Base-by-base conservation (phyloP, 2,329 filamentous ascomycete species). In the Raffaelea ambrosiae region DNA sequence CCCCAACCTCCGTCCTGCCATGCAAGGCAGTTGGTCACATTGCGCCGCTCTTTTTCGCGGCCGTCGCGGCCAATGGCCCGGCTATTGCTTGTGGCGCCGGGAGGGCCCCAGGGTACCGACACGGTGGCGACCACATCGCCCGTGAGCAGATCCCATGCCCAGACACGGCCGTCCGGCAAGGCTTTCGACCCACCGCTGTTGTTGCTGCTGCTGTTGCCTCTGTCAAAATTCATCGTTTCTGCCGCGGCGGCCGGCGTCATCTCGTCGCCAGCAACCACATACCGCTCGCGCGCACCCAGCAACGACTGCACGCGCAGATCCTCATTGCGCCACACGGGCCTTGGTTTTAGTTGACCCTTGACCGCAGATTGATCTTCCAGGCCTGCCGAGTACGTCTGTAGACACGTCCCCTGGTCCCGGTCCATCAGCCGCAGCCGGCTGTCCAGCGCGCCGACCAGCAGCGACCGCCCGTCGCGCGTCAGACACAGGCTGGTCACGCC, bases 111-210 rank as follows among this genome's bases (percentile, higher is more conserved):
- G 0, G 77, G 75, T 3, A 79, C 69, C 33, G 62, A 66, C 5
- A 95, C 66, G 54, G 71, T 79, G 29, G 84, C 79, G 49, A 79
- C 71, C 44, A 86, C 61, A 47, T 81, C 77, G 1, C 88, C 90
- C 5, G 76, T 84, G 47, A 95, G 63, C 19, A 95, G 68, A 66
- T 96, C 89, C 91, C 91, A 97, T 2, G 81, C 87, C 69, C 83
- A 83, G 8, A 89, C 66, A 58, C 73, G 72, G 3, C 85, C 86
- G 51, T 84, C 71, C 3, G 66, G 67, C 2, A 49, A 63, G 49
- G 38, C 18, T n/a, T 21, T 40, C 10, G 39, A 33, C 16, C 14
- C 4, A 1, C 38, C 3, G 1, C 10, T 3, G 18, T 20, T n/a
- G 5, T 10, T 5, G 22, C 8, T 2, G 2, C 5, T 14, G 48